phyloP scores from a whole-genome alignment of 495 filamentous ascomycete genomes.

The Talaromyces liani region DNA sequence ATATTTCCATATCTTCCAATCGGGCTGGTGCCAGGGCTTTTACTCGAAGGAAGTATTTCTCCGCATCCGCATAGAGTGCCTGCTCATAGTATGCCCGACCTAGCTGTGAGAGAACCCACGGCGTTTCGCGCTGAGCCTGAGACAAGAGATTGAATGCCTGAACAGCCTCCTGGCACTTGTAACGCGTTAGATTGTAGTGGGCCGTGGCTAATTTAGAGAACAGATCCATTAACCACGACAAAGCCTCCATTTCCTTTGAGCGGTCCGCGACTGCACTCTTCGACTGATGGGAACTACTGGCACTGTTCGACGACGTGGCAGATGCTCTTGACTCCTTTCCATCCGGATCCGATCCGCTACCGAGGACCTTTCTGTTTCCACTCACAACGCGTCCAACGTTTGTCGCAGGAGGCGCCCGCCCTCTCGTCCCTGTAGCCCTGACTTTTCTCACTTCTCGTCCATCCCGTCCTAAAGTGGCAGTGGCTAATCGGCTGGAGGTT shows the following conservation, averaged over 20 bases:
- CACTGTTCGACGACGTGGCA: slow-evolving; percentile 13
- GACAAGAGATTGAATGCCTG: slow-evolving; percentile 62
- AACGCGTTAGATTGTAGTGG: slow-evolving; percentile 68
- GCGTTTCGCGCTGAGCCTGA: slow-evolving; percentile 74
- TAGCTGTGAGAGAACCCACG: slow-evolving; percentile 89
- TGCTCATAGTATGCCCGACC: slow-evolving; percentile 86
- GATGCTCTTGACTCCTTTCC: slow-evolving; percentile 43
- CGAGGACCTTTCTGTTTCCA: slow-evolving; percentile 59
- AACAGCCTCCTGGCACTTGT: slow-evolving; percentile 69
- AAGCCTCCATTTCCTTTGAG: slow-evolving; percentile 64
- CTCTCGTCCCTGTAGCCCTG: slow-evolving; percentile 55
- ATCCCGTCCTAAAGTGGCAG: slow-evolving; percentile 46
- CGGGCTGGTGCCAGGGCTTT: slow-evolving; percentile 68
- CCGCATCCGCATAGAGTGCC: slow-evolving; percentile 73
- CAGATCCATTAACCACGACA: slow-evolving; percentile 73
- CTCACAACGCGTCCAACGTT: slow-evolving; percentile 80
- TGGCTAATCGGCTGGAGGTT: slow-evolving; percentile 47
- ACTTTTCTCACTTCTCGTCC: slow-evolving; percentile 72
- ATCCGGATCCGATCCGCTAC: slow-evolving; percentile 62
- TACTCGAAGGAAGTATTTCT: slow-evolving; percentile 72
- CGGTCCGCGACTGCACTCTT: slow-evolving; percentile 25
- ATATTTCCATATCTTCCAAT: slow-evolving; percentile 92
- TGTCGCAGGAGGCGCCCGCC: slow-evolving; percentile 44
- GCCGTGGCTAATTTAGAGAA: slow-evolving; percentile 76
- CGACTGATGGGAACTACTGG: slow-evolving; percentile 21